These are phyloP conservation scores for Trichoderma koningiopsis DNA, from an alignment of 2,329 filamentous ascomycete genomes.

Conservation along the genomic window DNA sequence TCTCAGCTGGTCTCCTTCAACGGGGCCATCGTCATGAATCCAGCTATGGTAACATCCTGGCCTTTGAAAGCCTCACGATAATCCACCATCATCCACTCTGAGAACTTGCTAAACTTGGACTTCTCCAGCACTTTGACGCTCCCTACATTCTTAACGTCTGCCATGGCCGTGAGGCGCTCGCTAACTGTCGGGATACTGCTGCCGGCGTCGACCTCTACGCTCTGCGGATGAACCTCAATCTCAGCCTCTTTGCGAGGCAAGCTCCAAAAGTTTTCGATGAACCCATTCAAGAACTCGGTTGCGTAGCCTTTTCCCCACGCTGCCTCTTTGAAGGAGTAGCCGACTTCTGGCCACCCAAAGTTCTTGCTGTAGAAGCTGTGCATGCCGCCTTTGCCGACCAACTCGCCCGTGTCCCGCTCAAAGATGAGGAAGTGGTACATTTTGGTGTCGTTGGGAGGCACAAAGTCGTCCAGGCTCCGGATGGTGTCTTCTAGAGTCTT, in stretches of 20 bases:
- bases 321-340: slow-evolving; percentile 53
- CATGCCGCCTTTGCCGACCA: slow-evolving; percentile 16
- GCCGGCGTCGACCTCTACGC: slow-evolving; percentile 29
- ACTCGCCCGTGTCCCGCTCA: slow-evolving; percentile 1
- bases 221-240: slow-evolving; percentile 40
- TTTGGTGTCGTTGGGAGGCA: slow-evolving; percentile 11
- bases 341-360: slow-evolving; percentile 54
- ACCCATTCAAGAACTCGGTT: slow-evolving; percentile 52
- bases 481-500: slow-evolving; percentile 3
- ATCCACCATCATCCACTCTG: neutral
- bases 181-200: neutral
- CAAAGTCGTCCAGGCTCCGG: neutral
- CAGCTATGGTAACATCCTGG: neutral
- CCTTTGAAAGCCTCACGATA: neutral
- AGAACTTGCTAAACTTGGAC: neutral
- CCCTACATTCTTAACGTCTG: neutral
- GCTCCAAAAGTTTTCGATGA: slow-evolving; percentile 44
- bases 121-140: slow-evolving; percentile 12
- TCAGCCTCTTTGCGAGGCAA: slow-evolving; percentile 45
- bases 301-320: slow-evolving; percentile 54
- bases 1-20: neutral
- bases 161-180: neutral
- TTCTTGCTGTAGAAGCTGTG: neutral
- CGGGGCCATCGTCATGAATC: neutral
- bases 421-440: slow-evolving; percentile 6